Evolutionary conservation across 495 filamentous ascomycete genomes (phyloP), one percentile per base, ranked within the genome.

Genomic region (Lophiostoma macrostomum): DNA sequence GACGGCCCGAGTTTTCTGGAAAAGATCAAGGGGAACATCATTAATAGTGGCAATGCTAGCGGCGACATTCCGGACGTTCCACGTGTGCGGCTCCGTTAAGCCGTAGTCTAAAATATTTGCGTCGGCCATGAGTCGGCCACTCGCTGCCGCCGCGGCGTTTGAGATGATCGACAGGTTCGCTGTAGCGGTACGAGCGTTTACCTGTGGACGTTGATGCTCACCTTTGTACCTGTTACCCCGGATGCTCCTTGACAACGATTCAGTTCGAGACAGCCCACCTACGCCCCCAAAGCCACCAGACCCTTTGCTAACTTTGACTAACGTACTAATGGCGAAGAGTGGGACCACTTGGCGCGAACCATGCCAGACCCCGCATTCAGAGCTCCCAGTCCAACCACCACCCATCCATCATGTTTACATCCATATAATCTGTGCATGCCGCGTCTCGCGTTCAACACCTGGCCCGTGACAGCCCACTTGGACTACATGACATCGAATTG

Each of bases 281-380:
- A n/a, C n/a, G n/a, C n/a, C n/a, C n/a, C n/a, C n/a, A n/a, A n/a
- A n/a, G n/a, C n/a, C n/a, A n/a, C n/a, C n/a, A n/a, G n/a, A n/a
- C 43, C 14, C 30, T 16, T 38, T 49, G 30, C 45, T 48, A 48
- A 24, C 16, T n/a, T n/a, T n/a, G n/a, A n/a, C n/a, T n/a, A n/a
- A n/a, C n/a, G n/a, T n/a, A n/a, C n/a, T n/a, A 48, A 13, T 19
- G 47, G 7, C 19, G 7, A 23, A 37, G 31, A 18, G 41, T 41
- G 22, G 51, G 27, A 24, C 36, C 43, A 29, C 53, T 50, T 56
- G 36, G 53, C 53, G 53, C 27, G 36, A 56, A 48, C 44, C 43
- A 49, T 30, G 25, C 43, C 23, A 28, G 43, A 41, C 32, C 43
- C 34, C 44, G 53, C 52, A 56, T 19, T 25, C 1, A 23, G n/a